Evolutionary conservation across 106 monocot species (phyloP).

Genomic region (Dendrobium chrysotoxum): DNA sequence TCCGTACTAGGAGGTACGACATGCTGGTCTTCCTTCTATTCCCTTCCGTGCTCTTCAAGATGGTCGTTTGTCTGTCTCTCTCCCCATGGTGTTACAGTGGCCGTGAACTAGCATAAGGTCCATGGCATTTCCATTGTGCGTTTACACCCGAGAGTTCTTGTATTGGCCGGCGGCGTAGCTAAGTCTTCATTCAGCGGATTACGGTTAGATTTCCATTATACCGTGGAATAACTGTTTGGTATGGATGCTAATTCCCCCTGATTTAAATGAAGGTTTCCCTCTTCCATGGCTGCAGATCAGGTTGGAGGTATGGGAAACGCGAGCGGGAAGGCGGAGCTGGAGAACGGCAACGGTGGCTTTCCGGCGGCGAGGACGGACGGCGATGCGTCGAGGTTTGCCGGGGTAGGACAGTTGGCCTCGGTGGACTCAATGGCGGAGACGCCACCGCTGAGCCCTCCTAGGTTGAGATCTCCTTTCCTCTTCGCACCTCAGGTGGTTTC

Average conservation of each 20-base stretch:
- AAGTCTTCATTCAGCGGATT: background rate
- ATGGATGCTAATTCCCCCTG: background rate
- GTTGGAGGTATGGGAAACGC: background rate
- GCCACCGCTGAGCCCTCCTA: background rate
- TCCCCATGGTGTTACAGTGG: background rate
- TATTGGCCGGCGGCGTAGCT: background rate
- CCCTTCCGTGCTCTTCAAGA: background rate
- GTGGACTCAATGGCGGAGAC: conserved; percentile 1
- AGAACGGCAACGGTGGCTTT: background rate
- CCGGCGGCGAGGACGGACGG: conserved; percentile 1
- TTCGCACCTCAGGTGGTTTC: background rate
- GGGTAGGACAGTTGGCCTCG: background rate
- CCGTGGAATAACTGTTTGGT: background rate
- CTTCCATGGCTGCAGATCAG: background rate
- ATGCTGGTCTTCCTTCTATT: background rate
- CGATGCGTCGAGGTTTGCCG: background rate
- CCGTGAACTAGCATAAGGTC: background rate
- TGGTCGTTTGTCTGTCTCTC: background rate
- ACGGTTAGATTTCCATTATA: background rate
- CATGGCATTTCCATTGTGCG: conserved; percentile 2
- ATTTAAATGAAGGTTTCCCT: background rate
- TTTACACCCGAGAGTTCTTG: background rate
- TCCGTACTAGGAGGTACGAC: background rate
- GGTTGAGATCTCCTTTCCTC: background rate
- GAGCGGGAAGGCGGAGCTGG: background rate